Base-by-base conservation (phyloP, 2,329 filamentous ascomycete genomes). In the Phyllosticta ampelicida region DNA sequence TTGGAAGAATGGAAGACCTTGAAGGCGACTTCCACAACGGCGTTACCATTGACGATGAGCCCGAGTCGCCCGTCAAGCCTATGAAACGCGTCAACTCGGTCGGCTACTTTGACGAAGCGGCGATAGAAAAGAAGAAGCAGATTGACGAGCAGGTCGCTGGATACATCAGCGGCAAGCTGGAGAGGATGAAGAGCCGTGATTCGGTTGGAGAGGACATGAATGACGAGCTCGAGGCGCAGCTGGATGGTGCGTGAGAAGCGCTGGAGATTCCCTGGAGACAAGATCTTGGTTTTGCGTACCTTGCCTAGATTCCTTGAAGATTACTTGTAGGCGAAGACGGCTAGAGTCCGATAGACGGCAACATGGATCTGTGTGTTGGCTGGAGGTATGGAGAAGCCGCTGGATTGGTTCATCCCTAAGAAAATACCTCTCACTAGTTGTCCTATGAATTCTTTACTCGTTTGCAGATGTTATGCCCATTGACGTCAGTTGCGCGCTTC, bases 111-210 rank as follows among this genome's bases (percentile, higher is more conserved):
- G 74, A 79, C 50, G 77, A 80, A 50, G 78, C 80, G n/a, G 81
- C 69, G 3, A 63, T 74, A 10, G 65, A 68, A 53, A 62, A 66
- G 55, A 73, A 70, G 63, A 63, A 61, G n/a, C 70, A 68, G 52
- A 66, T 70, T 55, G 69, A 74, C 65, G 77, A 81, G 58, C 87
- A 94, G 64, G 82, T 95, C 67, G 85, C 89, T 61, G 81, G 83
- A 63, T 96, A 95, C 70, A 87, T 96, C 59, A 84, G 82, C 28
- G 86, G 90, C 62, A 87, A 96, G 74, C 77, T 96, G 60, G 80
- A 86, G 70, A 79, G 85, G 59, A 85, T 94, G 66, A 84, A 81
- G 68, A 84, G 80, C 52, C 78, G 83, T 56, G 78, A 77, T 61
- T 75, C 76, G 29, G 71, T 73, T 18, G 77, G 73, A 19, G 70